Percentiles rank a stretch among this genome's conserved stretches.
Evolutionary conservation across 441 rosid genomes (phyloP).

Genomic region (Euphorbia schlechtendalii): DNA sequence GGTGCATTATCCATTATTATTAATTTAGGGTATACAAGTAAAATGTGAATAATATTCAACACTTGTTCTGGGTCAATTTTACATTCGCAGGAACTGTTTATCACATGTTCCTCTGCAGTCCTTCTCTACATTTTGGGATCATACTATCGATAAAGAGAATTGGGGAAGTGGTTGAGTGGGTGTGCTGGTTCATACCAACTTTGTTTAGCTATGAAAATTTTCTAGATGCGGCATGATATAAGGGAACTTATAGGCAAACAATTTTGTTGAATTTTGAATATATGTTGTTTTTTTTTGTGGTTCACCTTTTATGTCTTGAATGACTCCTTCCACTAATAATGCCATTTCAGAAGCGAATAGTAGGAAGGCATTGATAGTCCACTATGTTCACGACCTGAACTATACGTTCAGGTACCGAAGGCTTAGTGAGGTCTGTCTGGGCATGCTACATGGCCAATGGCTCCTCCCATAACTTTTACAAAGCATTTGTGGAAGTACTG

Average conservation of each 20-base stretch:
- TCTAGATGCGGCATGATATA: neutral
- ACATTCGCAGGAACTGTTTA: slow-evolving; percentile 61
- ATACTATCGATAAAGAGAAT: slow-evolving; percentile 51
- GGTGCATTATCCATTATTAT: too few species aligned
- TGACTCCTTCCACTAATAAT: neutral
- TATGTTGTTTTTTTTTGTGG: neutral
- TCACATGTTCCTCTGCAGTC: slow-evolving; percentile 58
- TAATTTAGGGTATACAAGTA: too few species aligned
- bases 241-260: slow-evolving; percentile 6
- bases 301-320: neutral
- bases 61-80: slow-evolving; percentile 2
- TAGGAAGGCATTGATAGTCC: too few species aligned
- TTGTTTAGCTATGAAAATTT: slow-evolving; percentile 21
- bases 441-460: too few species aligned
- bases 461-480: too few species aligned
- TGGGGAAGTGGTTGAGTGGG: neutral
- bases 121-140: slow-evolving; percentile 63
- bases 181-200: neutral
- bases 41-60: too few species aligned
- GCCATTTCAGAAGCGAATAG: too few species aligned
- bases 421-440: too few species aligned
- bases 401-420: too few species aligned
- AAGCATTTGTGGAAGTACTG: too few species aligned
- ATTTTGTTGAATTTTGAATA: slow-evolving; percentile 9
- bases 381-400: too few species aligned